Percentiles rank a stretch among this genome's conserved stretches.
These are phyloP conservation scores for Akanthomyces dipterigenus DNA, from an alignment of 2,329 filamentous ascomycete genomes.

Conservation along the genomic window DNA sequence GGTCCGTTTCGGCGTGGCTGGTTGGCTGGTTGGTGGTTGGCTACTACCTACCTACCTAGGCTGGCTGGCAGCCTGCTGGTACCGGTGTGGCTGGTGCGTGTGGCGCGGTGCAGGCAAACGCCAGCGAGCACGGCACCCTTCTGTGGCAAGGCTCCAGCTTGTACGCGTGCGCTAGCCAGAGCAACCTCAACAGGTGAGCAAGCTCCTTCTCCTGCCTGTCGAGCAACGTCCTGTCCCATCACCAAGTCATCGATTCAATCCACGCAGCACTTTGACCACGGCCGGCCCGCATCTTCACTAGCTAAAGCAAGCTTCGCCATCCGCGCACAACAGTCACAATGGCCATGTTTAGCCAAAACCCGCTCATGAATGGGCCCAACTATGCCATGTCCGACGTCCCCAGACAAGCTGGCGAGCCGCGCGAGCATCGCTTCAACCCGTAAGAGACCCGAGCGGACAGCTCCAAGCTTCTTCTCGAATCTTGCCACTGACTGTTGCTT, in stretches of 20 bases:
- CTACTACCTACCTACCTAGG: no score
- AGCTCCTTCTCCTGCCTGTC: conserved; percentile 8
- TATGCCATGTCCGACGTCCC: conserved; percentile 61
- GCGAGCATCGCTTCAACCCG: conserved; percentile 88
- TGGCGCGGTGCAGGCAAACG: background rate
- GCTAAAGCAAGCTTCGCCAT: background rate
- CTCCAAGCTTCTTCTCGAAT: background rate
- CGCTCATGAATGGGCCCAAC: conserved; percentile 61
- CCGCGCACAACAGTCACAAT: conserved; percentile 33
- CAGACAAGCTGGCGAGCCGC: conserved; percentile 47
- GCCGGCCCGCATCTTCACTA: background rate
- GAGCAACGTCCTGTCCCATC: background rate
- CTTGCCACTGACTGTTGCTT: background rate
- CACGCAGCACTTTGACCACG: conserved; percentile 4
- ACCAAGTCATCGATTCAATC: conserved; percentile 7
- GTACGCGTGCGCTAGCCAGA: conserved; percentile 12
- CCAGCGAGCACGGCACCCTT: background rate
- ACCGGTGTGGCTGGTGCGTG: background rate
- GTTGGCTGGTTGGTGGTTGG: no score
- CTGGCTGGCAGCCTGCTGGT: background rate
- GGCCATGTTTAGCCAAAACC: conserved; percentile 66
- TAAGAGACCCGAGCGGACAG: conserved; percentile 33
- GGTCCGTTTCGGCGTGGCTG: conserved; percentile 5
- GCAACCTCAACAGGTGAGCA: background rate
- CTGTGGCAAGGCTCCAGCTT: conserved; percentile 12